Evolutionary conservation across 192 early-diverging fungal genomes (phyloP), one percentile per base, ranked within the genome.

Genomic region (Rhizophlyctis rosea): DNA sequence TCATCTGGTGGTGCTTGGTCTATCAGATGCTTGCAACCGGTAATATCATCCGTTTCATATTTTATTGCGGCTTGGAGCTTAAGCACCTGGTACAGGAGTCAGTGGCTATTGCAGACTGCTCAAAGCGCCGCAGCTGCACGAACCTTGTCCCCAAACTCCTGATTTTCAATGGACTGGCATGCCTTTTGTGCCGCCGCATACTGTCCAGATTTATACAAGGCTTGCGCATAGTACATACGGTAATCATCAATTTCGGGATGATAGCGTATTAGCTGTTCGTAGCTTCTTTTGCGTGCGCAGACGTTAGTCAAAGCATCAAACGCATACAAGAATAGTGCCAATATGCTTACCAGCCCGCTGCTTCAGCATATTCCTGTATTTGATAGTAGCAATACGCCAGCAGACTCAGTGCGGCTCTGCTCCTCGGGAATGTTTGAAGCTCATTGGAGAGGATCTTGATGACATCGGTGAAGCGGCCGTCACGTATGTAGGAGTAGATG

Each of bases 1-100:
- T 85, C 77, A 39, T 82, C 74, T 9, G 65, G 33, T 5, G 77
- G 60, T n/a, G 63, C 44, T 44, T 82, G 77, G 32, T 86, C 84
- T 39, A 81, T 68, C 35, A 86, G 54, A 1, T 64, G 27, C 48
- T 82, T 85, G 73, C 78, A 81, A 1, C 82, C 84, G 23, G 72
- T 52, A 34, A 80, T 54, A 64, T 86, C 84, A 48, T 86, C 73
- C 61, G 65, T 67, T 50, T 76, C 77, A 61, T 84, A 84, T 35
- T 82, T 84, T 32, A 86, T 85, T 3, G 84, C 69, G 23, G 84
- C 81, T 62, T 85, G 77, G 32, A 86, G 69, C 59, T 82, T 82
- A 9, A 81, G 52, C 21, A 85, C 52, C 83, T 83, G 29, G 25
- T 2, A n/a, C n/a, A 7, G 36, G 4, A 54, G n/a, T 16, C 4